Evolutionary conservation across 768 basidiomycete species (phyloP), one percentile per base, ranked within the genome.

Genomic region (Boletus reticuloceps): DNA sequence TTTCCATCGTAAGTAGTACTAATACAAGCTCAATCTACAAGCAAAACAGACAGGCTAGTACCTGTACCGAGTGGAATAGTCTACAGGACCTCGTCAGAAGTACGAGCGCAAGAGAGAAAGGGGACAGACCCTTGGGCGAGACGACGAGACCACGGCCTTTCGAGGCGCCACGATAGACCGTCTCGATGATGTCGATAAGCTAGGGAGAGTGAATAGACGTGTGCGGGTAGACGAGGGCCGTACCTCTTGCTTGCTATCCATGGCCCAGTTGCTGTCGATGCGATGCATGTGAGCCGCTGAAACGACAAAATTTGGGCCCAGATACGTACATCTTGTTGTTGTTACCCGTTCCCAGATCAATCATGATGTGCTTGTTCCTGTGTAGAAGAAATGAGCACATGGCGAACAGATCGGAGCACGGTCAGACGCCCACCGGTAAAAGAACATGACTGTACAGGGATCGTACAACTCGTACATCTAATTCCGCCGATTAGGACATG

Each of bases 401-500:
- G 8, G n/a, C 22, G 36, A 17, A 11, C 5, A 6, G 38, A 47
- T 11, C 29, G 17, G 32, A 17, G 22, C 1, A 40, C 1, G 25
- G 25, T 0, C 11, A 36, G 34, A 10, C 38, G 65, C 88, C 41
- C 62, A 95, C 94, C 94, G 86, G 74, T 96, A 97, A 77, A 97
- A 96, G 79, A 97, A 96, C 94, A 96, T 97, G 62, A 96, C 90
- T 5, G 96, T 96, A 70, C 94, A 97, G 1, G 91, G 86, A 67
- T 98, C 96, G 69, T 98, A 99, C 71, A 98, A 75, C 71, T 98
- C 97, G 73, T 98, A 98, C 96, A 98, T 98, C 94, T 96, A 60
- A 44, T 2, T 25, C 20, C 2, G 47, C 20, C 48, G 20, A n/a
- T 62, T 3, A 41, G 46, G 13, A 2, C 10, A n/a, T 2, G 37